These are phyloP conservation scores for Trichaptum fuscoviolaceum DNA, from an alignment of 768 basidiomycete species.

Conservation along the genomic window DNA sequence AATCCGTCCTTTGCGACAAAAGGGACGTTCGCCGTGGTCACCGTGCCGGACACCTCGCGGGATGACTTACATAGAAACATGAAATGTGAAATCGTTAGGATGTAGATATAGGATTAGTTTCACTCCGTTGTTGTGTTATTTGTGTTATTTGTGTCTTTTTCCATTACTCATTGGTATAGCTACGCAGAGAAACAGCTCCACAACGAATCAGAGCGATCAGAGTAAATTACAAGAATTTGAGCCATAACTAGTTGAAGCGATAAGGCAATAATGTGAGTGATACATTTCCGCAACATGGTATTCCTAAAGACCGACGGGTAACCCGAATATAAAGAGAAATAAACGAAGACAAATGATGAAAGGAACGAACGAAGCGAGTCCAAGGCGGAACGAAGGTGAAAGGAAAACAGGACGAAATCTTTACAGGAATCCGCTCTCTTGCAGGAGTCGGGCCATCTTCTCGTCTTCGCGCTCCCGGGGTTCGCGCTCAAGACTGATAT, in stretches of 20 bases:
- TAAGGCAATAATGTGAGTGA: neutral
- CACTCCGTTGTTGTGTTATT: neutral
- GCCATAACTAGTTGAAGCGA: neutral
- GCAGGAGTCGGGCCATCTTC: constrained; percentile 87
- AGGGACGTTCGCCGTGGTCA: constrained; percentile 40
- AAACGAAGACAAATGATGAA: neutral
- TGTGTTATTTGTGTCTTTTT: too few relatives aligned
- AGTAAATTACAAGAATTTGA: neutral
- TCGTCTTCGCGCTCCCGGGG: constrained; percentile 95
- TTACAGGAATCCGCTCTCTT: constrained; percentile 83
- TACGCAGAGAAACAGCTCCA: neutral
- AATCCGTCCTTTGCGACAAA: constrained; percentile 82
- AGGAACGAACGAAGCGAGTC: neutral
- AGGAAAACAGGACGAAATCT: neutral
- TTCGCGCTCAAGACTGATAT: constrained; percentile 79
- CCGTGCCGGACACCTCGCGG: neutral
- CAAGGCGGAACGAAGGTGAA: neutral
- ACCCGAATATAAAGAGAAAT: constrained; percentile 3
- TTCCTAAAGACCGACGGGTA: neutral
- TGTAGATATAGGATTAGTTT: neutral
- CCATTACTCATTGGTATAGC: neutral
- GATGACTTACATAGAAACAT: neutral
- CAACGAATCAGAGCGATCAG: neutral
- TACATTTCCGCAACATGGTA: constrained; percentile 4
- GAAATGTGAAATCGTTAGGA: neutral